Base-by-base conservation (phyloP, 106 monocot species). In the Allium sativum region DNA sequence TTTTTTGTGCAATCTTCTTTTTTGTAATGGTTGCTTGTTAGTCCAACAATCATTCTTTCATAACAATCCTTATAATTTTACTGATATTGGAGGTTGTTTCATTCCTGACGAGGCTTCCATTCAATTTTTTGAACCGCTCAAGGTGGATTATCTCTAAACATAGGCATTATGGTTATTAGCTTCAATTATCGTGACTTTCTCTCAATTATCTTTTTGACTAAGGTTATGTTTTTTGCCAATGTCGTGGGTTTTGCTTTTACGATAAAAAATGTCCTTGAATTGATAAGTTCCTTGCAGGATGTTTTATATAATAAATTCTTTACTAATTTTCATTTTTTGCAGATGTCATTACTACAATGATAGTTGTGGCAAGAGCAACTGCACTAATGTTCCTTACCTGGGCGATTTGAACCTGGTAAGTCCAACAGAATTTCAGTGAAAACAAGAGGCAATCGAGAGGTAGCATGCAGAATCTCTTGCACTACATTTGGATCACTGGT, bases 261-360 rank as follows among this genome's bases (percentile, higher is more conserved):
- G 6, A 13, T n/a, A 40, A 18, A 2, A n/a, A 7, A 10, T 21
- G 4, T 6, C 17, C 48, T 14, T 10, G 1, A 2, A 12, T 15
- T 15, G 13, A 50, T 12, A 7, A 15, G 48, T 15, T 50, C 13
- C 3, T 50, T 12, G 48, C 11, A 50, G 48, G 48, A 11, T 50
- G 11, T 15, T 50, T 12, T 50, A 3, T 11, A 12, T 50, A 12
- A 11, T 50, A 11, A 3, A 50, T 0, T 11, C 48, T 50, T 50
- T 0, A 50, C 48, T 15, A 2, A 50, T 8, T 7, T 17, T 48
- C 21, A 7, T 55, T 5, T 1, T 48, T 31, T 16, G 62, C 46
- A 98, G 96, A 98, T 91, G 84, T 87, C 9, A 91, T 91, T 15
- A 98, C 96, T 0, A 98, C 96, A 0, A 99, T 99, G 92, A 85